Percentiles rank a stretch among this genome's conserved stretches.
These are phyloP conservation scores for Aspergillus hiratsukae DNA, from an alignment of 2,329 filamentous ascomycete species.

Conservation along the genomic window DNA sequence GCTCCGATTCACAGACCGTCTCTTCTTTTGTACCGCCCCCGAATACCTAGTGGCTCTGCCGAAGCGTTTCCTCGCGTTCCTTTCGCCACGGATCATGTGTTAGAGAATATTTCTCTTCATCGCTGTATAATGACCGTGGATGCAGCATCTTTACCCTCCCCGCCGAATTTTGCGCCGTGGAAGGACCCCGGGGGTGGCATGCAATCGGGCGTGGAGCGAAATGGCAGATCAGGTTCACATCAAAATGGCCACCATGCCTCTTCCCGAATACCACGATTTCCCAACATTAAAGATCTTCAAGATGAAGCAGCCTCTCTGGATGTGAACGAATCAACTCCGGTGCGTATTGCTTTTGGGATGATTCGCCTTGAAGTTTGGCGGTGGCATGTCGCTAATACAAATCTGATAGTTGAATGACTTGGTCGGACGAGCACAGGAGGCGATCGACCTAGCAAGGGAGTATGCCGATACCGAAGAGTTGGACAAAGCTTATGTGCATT, in stretches of 20 bases:
- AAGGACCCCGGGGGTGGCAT: conserved; percentile 25
- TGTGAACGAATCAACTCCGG: conserved; percentile 29
- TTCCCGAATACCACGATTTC: conserved; percentile 25
- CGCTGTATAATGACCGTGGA: conserved; percentile 34
- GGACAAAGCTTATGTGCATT: conserved; percentile 77
- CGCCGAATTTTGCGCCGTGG: conserved; percentile 31
- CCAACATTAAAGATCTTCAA: conserved; percentile 39
- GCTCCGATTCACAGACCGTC: not conserved
- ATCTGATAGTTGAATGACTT: conserved; percentile 30
- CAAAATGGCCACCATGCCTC: conserved; percentile 18
- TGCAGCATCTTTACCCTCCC: conserved; percentile 35
- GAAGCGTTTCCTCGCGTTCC: not conserved
- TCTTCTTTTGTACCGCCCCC: not conserved
- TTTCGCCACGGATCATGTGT: conserved; percentile 20
- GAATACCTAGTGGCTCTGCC: not conserved
- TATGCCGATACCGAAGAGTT: conserved; percentile 40
- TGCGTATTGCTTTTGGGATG: conserved; percentile 14
- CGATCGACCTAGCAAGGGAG: conserved; percentile 30
- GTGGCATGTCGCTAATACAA: conserved; percentile 13
- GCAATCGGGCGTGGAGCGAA: conserved; percentile 22
- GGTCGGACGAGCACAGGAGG: conserved; percentile 32
- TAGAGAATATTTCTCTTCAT: conserved; percentile 15
- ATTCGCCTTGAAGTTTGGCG: not conserved
- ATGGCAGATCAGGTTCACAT: conserved; percentile 21
- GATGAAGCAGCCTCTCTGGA: conserved; percentile 34